Base-by-base conservation (phyloP, 225 moss, liverwort and hornwort genomes). In the Sphagnum tenellum region DNA sequence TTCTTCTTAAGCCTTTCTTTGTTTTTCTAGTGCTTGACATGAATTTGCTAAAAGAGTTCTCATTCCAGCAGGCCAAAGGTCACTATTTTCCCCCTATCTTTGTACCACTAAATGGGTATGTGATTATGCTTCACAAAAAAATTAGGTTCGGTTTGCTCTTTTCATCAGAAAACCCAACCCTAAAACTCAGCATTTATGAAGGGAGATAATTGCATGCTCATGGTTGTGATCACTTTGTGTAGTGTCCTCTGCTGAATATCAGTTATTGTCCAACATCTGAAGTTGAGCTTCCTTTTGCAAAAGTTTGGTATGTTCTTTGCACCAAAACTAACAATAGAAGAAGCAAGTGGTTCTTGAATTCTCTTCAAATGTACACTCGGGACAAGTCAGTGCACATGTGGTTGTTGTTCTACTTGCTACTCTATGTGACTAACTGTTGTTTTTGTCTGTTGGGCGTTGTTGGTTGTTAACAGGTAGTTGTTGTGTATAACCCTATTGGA, bases 241-340 rank as follows among this genome's bases (percentile, higher is more conserved):
- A 92, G 93, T 98, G 98, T 74, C 82, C 81, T 66, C 78, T 93
- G 66, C 90, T 98, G 72, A 98, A 98, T 66, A 87, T 98, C 66
- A 98, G 93, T 81, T 89, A 90, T 74, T 98, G 98, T 76, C 93
- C 93, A 67, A 80, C 89, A 13, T 87, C 98, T 59, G 93, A 98
- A 87, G 77, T 70, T 68, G 83, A 93, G 70, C 86, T 93, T 10
- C 81, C 81, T 60, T 60, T 73, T 48, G 89, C 64, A 86, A 86
- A 71, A 84, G 77, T 58, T 67, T 92, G 82, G 92, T 91, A 73
- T 81, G 80, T 69, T 44, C 9, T 8, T 29, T 29, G 29, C 29
- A 29, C 29, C 29, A 29, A 29, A 29, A 29, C 29, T 29, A 29
- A 29, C 29, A 29, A 29, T 29, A 29, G 29, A 29, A 29, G 29